Conservation (phyloP, 2,329 filamentous ascomycete species). For the Ceratocystis ficicola region DNA sequence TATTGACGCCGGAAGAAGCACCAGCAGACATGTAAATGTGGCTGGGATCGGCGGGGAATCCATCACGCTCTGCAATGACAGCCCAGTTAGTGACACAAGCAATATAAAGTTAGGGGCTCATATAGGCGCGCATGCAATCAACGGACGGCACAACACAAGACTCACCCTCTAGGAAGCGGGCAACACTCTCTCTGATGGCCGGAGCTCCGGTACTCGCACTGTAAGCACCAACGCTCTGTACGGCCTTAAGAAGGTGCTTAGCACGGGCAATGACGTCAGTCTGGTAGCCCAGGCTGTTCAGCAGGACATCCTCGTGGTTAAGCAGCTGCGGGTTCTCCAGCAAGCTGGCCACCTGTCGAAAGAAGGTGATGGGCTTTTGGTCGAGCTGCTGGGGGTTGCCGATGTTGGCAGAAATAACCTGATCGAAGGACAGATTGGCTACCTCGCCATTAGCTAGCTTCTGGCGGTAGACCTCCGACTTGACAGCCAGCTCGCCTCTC, state of each 20-base stretch:
- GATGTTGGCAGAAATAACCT: constrained; percentile 95
- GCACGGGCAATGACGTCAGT: constrained; percentile 78
- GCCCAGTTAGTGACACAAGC: too few relatives aligned
- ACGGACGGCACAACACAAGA: constrained; percentile 22
- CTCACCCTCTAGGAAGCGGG: constrained; percentile 79
- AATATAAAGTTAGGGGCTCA: too few relatives aligned
- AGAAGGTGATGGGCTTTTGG: constrained; percentile 98
- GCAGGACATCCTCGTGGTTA: constrained; percentile 68
- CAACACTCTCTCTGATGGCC: constrained; percentile 76
- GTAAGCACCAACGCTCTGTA: constrained; percentile 90
- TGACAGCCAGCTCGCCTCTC: constrained; percentile 85
- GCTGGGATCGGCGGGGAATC: constrained; percentile 66
- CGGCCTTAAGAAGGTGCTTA: constrained; percentile 63
- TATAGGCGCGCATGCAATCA: too few relatives aligned
- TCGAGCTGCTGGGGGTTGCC: constrained; percentile 98
- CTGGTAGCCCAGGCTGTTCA: constrained; percentile 71
- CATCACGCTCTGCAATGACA: constrained; percentile 55
- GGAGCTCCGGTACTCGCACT: constrained; percentile 85
- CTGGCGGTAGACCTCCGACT: constrained; percentile 80
- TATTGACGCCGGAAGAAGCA: constrained; percentile 89
- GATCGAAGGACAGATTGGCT: constrained; percentile 61
- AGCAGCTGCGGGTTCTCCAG: constrained; percentile 81
- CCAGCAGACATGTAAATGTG: constrained; percentile 85
- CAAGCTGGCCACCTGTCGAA: constrained; percentile 88
- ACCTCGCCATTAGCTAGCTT: constrained; percentile 49